Evolutionary conservation across 2,329 filamentous ascomycete species (phyloP), one percentile per base, ranked within the genome.

Genomic region (Colletotrichum lindemuthianum): DNA sequence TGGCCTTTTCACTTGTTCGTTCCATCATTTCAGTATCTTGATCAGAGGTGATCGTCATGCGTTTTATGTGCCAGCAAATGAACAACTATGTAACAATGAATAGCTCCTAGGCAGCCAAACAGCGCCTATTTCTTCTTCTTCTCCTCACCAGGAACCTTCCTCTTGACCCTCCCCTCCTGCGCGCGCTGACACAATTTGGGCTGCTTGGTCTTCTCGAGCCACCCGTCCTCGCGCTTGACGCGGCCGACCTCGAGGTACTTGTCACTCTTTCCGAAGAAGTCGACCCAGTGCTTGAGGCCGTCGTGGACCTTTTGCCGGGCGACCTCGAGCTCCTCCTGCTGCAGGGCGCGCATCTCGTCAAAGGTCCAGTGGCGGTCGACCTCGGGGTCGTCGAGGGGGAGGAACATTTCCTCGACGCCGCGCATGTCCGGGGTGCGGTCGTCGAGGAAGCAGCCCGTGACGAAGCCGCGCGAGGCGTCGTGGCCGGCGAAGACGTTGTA

Each of bases 401-500:
- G 75, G 78, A 88, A 98, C 86, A 96, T 96, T 68, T 89, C 86
- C 79, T 98, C 96, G 5, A 92, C 90, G 49, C 96, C 96, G 66
- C 92, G 87, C 75, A 97, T 80, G 79, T 99, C 96, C 4, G 91
- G 85, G 2, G 90, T 96, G 37, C 89, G 82, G 81, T 99, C 96
- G 68, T 93, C 90, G 43, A 87, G 81, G 80, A 99, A 99, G 77
- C 96, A 99, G 15, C 92, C 93, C 2, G 96, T 98, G 9, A 99
- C 89, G 77, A 93, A 99, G 16, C 90, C 93, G 52, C 96, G 90
- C 12, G 91, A 88, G 39, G 95, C 94, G 78, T 99, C 96, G 67
- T 85, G 85, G 66, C 95, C 96, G 0, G 93, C 88, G 77, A 99
- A 97, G 79, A 91, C 90, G 72, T 89, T 85, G 82, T 99, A 99